A percentile compares a stretch with the other conserved stretches of the same genome.
Evolutionary conservation across 495 filamentous ascomycete genomes (phyloP).

Genomic region (Mytilinidion resinicola): DNA sequence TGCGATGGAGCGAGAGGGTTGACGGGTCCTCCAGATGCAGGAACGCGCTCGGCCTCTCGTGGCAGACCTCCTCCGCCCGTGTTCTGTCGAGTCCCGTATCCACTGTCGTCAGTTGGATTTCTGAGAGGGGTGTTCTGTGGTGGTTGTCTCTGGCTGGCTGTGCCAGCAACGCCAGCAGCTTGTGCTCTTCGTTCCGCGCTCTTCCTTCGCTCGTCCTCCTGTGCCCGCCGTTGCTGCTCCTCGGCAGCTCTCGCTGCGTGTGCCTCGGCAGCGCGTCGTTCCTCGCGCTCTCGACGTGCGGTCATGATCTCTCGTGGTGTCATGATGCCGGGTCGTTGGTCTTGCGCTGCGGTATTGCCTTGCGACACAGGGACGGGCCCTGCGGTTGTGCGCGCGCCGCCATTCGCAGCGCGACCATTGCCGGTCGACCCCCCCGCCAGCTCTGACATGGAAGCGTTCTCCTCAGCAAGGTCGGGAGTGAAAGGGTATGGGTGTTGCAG

Average conservation of each 20-base stretch:
- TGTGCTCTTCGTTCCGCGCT: conserved; percentile 36
- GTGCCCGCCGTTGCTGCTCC: conserved; percentile 24
- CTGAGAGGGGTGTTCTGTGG: conserved; percentile 10
- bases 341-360: conserved; percentile 3
- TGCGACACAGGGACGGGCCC: conserved; percentile 33
- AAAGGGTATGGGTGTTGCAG: conserved; percentile 77
- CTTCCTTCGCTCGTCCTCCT: conserved; percentile 32
- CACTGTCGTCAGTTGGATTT: conserved; percentile 1
- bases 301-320: conserved; percentile 39
- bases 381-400: conserved; percentile 32
- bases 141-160: conserved; percentile 16
- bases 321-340: conserved; percentile 29
- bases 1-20: conserved; percentile 14
- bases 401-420: conserved; percentile 35
- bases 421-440: conserved; percentile 14
- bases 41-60: conserved; percentile 15
- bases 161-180: conserved; percentile 32
- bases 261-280: conserved; percentile 20
- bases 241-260: conserved; percentile 25
- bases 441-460: conserved; percentile 88
- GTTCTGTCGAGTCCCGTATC: conserved; percentile 1
- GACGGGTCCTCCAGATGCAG: conserved; percentile 6
- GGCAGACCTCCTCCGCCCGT: conserved; percentile 8
- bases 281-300: conserved; percentile 31
- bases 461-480: conserved; percentile 76